Evolutionary conservation across 352 stramenopile genomes (phyloP), one percentile per base, ranked within the genome.

Genomic region (Lagenidium giganteum): DNA sequence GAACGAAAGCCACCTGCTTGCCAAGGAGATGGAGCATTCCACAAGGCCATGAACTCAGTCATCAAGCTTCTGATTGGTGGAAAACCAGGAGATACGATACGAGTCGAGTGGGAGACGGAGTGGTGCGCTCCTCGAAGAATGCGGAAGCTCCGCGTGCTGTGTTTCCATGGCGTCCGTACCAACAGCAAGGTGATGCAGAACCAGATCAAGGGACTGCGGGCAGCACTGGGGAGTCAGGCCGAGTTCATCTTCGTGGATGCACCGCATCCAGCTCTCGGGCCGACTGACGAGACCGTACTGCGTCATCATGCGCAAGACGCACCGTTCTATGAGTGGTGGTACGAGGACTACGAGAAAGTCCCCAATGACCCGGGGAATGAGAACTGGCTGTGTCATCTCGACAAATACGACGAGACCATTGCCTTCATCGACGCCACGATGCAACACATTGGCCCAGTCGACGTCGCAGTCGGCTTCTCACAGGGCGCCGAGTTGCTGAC

Each of bases 381-480:
- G 13, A 57, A 64, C 7, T 86, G 69, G 69, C 60, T 69, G 43
- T 69, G 75, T 41, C 42, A 60, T 47, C 75, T 76, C 35, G 37
- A 63, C 8, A 61, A 74, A 27, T 61, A 73, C 35, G 70, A 86
- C 6, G 45, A 47, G 5, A 54, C 54, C 7, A 36, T 86, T 33
- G 60, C 48, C 25, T 76, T 70, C 49, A 57, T 87, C 38, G 52
- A 83, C 39, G 45, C 59, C 6, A 47, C 73, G 42, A 46, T 90
- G 4, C 44, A 44, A 2, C 33, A 61, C 24, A 53, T 81, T 23
- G 69, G 71, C 0, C 64, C 74, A 0, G 67, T 83, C 36, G 78
- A 90, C 41, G 62, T 73, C n/a, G 57, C 80, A 13, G 18, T 86
- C 14, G 71, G 70, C 6, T 91, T 91, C 47, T 91, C 75, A 0